Percentiles rank a stretch among this genome's conserved stretches.
Evolutionary conservation across 169 alveolate species (phyloP).

Genomic region (Eimeria necatrix): DNA sequence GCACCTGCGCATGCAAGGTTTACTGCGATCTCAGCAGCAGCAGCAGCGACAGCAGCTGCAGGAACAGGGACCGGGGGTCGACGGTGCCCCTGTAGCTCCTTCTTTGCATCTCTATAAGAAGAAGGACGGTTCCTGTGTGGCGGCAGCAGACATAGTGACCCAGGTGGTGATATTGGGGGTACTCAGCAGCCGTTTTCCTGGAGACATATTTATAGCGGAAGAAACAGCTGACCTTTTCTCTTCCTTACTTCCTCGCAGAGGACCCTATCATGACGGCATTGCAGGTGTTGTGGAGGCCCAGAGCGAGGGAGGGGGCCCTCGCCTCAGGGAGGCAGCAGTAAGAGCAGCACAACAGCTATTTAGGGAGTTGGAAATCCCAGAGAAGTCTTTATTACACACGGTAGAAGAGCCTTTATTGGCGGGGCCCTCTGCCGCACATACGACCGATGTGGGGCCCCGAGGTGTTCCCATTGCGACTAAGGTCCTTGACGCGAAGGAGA

Average conservation of each 20-base stretch:
- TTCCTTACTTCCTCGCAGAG: not conserved
- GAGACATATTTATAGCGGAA: conserved; percentile 34
- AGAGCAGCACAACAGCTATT: conserved; percentile 22
- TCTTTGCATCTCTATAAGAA: conserved; percentile 31
- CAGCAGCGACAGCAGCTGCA: conserved; percentile 18
- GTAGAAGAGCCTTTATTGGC: not conserved
- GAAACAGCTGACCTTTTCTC: conserved; percentile 19
- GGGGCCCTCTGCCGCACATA: not conserved
- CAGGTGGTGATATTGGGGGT: not conserved
- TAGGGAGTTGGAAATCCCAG: conserved; percentile 18
- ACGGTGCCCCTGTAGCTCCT: not conserved
- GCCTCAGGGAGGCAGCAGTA: not conserved
- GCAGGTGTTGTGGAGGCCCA: not conserved
- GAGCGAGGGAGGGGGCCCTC: not conserved
- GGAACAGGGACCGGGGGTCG: not conserved
- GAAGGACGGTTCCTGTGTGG: conserved; percentile 48
- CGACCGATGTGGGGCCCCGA: not conserved
- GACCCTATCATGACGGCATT: not conserved
- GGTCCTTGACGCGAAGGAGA: not conserved
- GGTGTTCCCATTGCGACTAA: not conserved
- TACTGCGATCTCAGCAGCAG: conserved; percentile 48
- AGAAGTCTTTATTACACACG: not conserved
- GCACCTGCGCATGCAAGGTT: conserved; percentile 63
- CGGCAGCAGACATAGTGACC: conserved; percentile 48
- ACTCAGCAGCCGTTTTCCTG: not conserved